phyloP scores from a whole-genome alignment of 2,329 filamentous ascomycete genomes.

The Trichophyton schoenleinii region DNA sequence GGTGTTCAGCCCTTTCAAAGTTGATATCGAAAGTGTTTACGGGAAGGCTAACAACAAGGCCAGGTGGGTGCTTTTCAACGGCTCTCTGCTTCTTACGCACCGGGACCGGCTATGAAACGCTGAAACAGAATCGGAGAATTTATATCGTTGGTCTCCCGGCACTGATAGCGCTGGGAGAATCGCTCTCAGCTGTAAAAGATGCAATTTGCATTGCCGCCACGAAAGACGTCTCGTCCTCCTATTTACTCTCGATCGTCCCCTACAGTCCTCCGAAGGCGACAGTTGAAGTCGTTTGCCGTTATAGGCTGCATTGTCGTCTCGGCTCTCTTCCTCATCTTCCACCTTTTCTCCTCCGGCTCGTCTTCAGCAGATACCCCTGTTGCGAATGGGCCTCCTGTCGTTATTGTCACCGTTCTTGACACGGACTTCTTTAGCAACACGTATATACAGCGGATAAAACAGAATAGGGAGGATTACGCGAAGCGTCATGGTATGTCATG shows the following conservation, averaged over 20 bases:
- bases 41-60: neutral
- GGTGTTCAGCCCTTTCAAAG: neutral
- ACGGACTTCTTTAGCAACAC: slow-evolving; percentile 48
- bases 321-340: slow-evolving; percentile 49
- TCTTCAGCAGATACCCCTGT: slow-evolving; percentile 19
- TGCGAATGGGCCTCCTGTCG: slow-evolving; percentile 40
- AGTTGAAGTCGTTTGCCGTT: slow-evolving; percentile 48
- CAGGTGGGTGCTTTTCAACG: neutral
- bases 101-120: slow-evolving; percentile 5
- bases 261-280: slow-evolving; percentile 43
- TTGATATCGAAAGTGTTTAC: neutral
- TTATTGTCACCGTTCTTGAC: slow-evolving; percentile 79
- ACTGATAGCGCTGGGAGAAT: neutral
- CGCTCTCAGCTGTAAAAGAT: slow-evolving; percentile 35
- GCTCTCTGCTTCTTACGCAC: neutral
- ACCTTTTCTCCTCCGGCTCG: slow-evolving; percentile 24
- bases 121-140: slow-evolving; percentile 3
- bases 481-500: slow-evolving; percentile 60
- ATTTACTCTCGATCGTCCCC: slow-evolving; percentile 48
- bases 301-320: slow-evolving; percentile 43
- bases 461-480: slow-evolving; percentile 78
- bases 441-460: slow-evolving; percentile 61
- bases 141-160: slow-evolving; percentile 1
- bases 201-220: slow-evolving; percentile 82
- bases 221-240: slow-evolving; percentile 66